phyloP scores from a whole-genome alignment of 1,284 basidiomycete species.

The Rhodotorula sp. region DNA sequence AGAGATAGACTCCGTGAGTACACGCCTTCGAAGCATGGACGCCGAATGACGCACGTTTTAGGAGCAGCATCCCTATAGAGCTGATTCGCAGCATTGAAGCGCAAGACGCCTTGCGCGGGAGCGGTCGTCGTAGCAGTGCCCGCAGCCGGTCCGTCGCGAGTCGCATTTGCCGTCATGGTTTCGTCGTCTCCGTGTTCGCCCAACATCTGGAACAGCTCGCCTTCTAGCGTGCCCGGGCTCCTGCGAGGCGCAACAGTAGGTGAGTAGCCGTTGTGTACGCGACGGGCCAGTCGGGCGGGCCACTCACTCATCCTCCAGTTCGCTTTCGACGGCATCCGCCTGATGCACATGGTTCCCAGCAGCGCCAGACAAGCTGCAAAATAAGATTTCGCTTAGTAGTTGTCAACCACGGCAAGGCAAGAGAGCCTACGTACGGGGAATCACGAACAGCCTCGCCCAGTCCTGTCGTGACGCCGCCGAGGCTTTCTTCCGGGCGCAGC shows the following conservation, averaged over 20 bases:
- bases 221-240: neutral
- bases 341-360: no score
- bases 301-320: no score
- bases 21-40: no score
- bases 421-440: no score
- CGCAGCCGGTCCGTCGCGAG: neutral
- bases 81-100: neutral
- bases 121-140: neutral
- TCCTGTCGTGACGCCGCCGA: no score
- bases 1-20: no score
- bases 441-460: no score
- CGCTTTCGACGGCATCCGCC: no score
- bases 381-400: no score
- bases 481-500: neutral
- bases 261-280: neutral
- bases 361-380: no score
- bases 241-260: neutral
- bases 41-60: neutral
- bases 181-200: neutral
- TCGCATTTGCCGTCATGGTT: no score
- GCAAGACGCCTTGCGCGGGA: neutral
- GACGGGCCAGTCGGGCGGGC: neutral
- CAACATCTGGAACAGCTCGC: neutral
- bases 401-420: no score
- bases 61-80: neutral